A percentile compares a stretch with the other conserved stretches of the same genome.
These are phyloP conservation scores for Ampelomyces quisqualis DNA, from an alignment of 2,329 filamentous ascomycete species.

Conservation along the genomic window DNA sequence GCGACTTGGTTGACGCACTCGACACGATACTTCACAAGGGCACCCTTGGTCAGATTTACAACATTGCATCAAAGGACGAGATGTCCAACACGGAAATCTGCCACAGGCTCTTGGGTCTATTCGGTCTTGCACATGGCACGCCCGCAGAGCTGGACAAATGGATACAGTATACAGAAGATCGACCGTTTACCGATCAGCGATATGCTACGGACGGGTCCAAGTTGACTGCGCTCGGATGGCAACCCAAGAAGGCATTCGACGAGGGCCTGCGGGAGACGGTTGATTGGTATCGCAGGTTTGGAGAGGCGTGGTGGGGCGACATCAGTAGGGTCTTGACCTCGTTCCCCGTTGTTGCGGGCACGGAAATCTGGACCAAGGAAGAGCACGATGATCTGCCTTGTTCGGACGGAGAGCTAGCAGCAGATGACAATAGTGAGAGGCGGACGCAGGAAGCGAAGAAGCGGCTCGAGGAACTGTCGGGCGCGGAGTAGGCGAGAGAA, in stretches of 20 bases:
- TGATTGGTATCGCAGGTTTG: slow-evolving; percentile 44
- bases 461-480: slow-evolving; percentile 17
- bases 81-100: slow-evolving; percentile 73
- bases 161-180: slow-evolving; percentile 74
- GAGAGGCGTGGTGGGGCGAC: slow-evolving; percentile 46
- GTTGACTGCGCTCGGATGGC: slow-evolving; percentile 41
- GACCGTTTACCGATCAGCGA: slow-evolving; percentile 58
- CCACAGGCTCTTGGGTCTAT: slow-evolving; percentile 62
- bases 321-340: slow-evolving; percentile 43
- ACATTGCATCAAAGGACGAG: slow-evolving; percentile 76
- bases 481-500: no score
- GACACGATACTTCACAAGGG: slow-evolving; percentile 83
- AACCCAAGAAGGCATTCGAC: slow-evolving; percentile 39
- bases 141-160: slow-evolving; percentile 59
- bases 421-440: slow-evolving; percentile 12
- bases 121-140: slow-evolving; percentile 52
- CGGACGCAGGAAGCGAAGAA: slow-evolving; percentile 33
- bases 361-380: slow-evolving; percentile 45
- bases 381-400: slow-evolving; percentile 43
- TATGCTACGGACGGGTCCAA: slow-evolving; percentile 45
- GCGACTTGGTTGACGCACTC: slow-evolving; percentile 77
- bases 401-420: slow-evolving; percentile 29
- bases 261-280: slow-evolving; percentile 42
- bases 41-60: slow-evolving; percentile 73
- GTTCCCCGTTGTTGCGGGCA: slow-evolving; percentile 43